Percentiles rank a stretch among this genome's conserved stretches.
Conservation (phyloP, 805 yeast genomes). For the Kazachstania psychrophila region DNA sequence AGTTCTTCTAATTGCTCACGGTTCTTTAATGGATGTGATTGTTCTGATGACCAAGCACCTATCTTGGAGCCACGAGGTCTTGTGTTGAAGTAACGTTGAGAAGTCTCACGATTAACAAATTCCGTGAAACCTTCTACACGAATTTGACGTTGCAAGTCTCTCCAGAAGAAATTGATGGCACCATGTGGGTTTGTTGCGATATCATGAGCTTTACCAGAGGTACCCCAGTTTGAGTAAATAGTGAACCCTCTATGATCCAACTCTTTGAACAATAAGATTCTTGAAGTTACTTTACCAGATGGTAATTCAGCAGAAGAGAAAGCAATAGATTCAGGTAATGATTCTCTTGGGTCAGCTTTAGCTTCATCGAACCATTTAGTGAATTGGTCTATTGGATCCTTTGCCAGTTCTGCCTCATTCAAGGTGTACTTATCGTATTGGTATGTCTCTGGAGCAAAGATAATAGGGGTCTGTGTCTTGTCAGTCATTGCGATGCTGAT, state of each 20-base stretch:
- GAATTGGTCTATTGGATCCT: conserved; percentile 70
- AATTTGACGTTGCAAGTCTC: conserved; percentile 80
- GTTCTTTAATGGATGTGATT: conserved; percentile 48
- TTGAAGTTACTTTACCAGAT: conserved; percentile 78
- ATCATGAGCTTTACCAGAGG: conserved; percentile 74
- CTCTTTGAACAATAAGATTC: conserved; percentile 83
- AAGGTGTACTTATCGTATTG: conserved; percentile 70
- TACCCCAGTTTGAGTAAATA: conserved; percentile 84
- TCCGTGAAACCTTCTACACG: conserved; percentile 84
- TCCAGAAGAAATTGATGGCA: conserved; percentile 87
- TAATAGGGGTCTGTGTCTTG: conserved; percentile 25
- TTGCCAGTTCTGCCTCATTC: conserved; percentile 41
- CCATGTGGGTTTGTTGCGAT: conserved; percentile 65
- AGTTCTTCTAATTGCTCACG: conserved; percentile 56
- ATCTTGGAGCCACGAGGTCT: conserved; percentile 89
- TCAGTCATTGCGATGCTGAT: no score
- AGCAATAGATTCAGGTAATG: conserved; percentile 73
- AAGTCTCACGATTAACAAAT: conserved; percentile 60
- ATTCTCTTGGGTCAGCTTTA: conserved; percentile 39
- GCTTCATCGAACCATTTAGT: conserved; percentile 81
- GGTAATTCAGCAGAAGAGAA: conserved; percentile 87
- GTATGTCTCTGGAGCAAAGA: conserved; percentile 78
- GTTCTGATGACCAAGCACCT: conserved; percentile 97
- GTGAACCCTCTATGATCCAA: conserved; percentile 78
- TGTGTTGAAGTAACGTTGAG: conserved; percentile 69